Base-by-base conservation (phyloP, 768 basidiomycete genomes). In the Macrolepiota albuminosa region DNA sequence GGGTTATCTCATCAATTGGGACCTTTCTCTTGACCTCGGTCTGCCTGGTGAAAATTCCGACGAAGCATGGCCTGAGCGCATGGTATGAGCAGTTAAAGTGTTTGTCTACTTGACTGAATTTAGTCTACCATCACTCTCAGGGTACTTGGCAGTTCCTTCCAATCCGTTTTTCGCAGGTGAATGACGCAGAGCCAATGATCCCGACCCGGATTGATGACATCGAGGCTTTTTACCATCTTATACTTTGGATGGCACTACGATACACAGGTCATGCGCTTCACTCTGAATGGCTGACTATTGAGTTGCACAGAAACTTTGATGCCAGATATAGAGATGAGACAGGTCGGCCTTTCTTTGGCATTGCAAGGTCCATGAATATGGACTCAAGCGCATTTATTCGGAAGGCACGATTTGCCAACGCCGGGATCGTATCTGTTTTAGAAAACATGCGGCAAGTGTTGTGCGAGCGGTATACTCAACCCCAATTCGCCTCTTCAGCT, bases 321-420 rank as follows among this genome's bases (percentile, higher is more conserved):
- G 24, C 24, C 11, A 11, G 0, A 0, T 26, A 47, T 26, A 0
- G 0, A 7, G 8, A 47, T 13, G 16, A 18, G 14, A 31, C 14
- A 4, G 16, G 48, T 14, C 6, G 33, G 48, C 16, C 8, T 13
- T 9, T 1, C 29, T 14, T 47, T 6, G 16, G 24, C 29, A 18
- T 29, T 31, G 16, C 16, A 16, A 49, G 48, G 11, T 3, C 8
- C 16, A 1, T 16, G 7, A 49, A 49, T 33, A 18, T 49, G 29
- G 4, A 2, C 0, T 31, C 16, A 8, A 16, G 29, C 8, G 0
- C 2, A 7, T 9, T 49, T 16, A 18, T 18, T 0, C 3, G 1
- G 0, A 7, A 18, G 13, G 29, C 48, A 33, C 2, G 8, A 8
- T 49, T 33, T 49, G 7, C 29, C 16, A 31, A 49, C 9, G 8